A percentile compares a stretch with the other conserved stretches of the same genome.
Evolutionary conservation across 305 asterid genomes (phyloP).

Genomic region (Euphrasia arctica): DNA sequence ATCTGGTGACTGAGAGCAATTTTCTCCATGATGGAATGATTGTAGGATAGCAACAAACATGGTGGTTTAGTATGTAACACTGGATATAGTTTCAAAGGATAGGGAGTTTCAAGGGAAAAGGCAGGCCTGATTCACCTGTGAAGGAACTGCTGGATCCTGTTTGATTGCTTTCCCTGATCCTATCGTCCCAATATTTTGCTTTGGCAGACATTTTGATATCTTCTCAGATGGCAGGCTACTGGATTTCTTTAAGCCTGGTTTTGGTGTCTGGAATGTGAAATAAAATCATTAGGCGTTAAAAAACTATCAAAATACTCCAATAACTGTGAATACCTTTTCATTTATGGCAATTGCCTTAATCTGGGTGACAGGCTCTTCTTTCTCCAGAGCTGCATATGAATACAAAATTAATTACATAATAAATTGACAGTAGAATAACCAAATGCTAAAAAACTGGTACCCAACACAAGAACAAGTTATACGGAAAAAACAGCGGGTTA

Average conservation of each 20-base stretch:
- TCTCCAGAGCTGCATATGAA: conserved; percentile 55
- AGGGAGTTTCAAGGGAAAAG: conserved; percentile 20
- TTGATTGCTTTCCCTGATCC: conserved; percentile 48
- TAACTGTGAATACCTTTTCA: conserved; percentile 13
- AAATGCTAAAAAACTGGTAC: conserved; percentile 9
- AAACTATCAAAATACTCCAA: conserved; percentile 18
- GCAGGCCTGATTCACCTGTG: conserved; percentile 51
- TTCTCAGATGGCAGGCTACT: conserved; percentile 38
- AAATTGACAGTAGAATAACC: conserved; percentile 6
- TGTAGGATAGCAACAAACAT: neutral
- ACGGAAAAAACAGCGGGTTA: neutral
- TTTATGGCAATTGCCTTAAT: conserved; percentile 48
- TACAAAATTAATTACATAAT: conserved; percentile 26
- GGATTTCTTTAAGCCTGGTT: conserved; percentile 45
- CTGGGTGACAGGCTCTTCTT: conserved; percentile 45
- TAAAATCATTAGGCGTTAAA: conserved; percentile 16
- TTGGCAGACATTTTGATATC: conserved; percentile 49
- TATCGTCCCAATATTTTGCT: conserved; percentile 45
- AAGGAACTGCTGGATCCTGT: conserved; percentile 42
- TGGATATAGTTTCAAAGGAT: conserved; percentile 12
- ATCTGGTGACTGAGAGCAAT: neutral
- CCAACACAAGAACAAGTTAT: conserved; percentile 18
- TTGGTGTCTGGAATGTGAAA: conserved; percentile 35
- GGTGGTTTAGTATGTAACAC: conserved; percentile 5
- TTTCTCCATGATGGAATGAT: neutral